Evolutionary conservation across 768 basidiomycete genomes (phyloP).

Genomic region (Hortiboletus flavorubellus): DNA sequence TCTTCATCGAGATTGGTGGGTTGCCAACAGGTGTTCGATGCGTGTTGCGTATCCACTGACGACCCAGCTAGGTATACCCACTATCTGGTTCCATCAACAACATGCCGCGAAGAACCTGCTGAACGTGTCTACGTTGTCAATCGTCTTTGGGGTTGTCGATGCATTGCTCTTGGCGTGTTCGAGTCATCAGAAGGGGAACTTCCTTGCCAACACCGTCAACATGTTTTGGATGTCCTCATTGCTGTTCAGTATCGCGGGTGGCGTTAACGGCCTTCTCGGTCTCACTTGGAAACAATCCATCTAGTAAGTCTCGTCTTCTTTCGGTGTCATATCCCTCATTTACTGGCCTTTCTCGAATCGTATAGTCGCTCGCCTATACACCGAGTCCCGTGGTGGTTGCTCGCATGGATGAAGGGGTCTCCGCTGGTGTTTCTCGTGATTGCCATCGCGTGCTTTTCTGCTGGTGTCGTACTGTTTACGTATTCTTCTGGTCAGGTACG

Average conservation of each 20-base stretch:
- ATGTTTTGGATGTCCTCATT: constrained; percentile 53
- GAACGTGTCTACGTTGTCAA: constrained; percentile 52
- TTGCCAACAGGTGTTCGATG: neutral
- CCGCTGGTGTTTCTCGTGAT: constrained; percentile 80
- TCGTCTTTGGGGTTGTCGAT: constrained; percentile 51
- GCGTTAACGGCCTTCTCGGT: constrained; percentile 49
- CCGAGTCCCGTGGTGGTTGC: constrained; percentile 53
- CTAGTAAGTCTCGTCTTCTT: constrained; percentile 36
- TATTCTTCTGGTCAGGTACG: constrained; percentile 68
- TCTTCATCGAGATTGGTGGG: constrained; percentile 52
- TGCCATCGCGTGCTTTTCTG: constrained; percentile 78
- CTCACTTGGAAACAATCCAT: constrained; percentile 54
- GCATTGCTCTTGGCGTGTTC: constrained; percentile 48
- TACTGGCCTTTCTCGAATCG: neutral
- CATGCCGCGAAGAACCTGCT: constrained; percentile 45
- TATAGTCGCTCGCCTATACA: constrained; percentile 46
- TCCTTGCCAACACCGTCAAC: constrained; percentile 41
- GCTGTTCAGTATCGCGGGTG: constrained; percentile 50
- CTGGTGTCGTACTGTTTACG: constrained; percentile 71
- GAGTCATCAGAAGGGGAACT: constrained; percentile 25
- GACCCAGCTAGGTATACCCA: constrained; percentile 41
- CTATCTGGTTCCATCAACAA: constrained; percentile 50
- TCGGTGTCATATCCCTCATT: neutral
- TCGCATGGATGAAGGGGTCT: constrained; percentile 81
- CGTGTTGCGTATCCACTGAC: neutral